Evolutionary conservation across 352 stramenopile species (phyloP).

Genomic region (Pythium folliculosum): DNA sequence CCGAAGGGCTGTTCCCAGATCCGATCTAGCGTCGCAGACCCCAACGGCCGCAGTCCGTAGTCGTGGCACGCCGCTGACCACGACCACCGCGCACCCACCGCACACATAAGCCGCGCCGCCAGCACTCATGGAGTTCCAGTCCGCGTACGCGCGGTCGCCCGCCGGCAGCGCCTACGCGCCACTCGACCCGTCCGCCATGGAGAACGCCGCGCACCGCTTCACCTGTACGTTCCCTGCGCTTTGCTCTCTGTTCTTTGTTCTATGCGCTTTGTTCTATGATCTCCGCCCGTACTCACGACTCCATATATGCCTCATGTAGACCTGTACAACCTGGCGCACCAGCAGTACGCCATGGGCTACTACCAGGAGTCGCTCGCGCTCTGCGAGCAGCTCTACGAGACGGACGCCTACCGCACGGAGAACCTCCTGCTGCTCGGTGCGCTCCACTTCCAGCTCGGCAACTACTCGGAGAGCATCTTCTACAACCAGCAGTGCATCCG

Average conservation of each 20-base stretch:
- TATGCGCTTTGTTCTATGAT: neutral
- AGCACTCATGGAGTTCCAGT: conserved; percentile 34
- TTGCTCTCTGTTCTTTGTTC: neutral
- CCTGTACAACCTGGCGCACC: conserved; percentile 74
- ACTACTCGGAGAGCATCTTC: conserved; percentile 92
- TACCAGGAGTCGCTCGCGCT: conserved; percentile 84
- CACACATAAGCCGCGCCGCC: too few relatives aligned
- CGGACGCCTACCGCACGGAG: conserved; percentile 86
- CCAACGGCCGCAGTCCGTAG: neutral
- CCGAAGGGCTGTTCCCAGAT: conserved; percentile 7
- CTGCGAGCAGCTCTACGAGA: conserved; percentile 90
- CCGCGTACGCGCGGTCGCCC: conserved; percentile 24
- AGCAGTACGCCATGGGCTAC: conserved; percentile 87
- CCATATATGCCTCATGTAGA: conserved; percentile 34
- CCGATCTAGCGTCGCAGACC: neutral
- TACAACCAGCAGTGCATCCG: conserved; percentile 95
- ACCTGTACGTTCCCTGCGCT: conserved; percentile 48
- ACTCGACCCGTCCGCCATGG: conserved; percentile 30
- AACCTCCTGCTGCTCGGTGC: conserved; percentile 93
- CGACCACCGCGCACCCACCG: too few relatives aligned
- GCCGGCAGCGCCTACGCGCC: conserved; percentile 29
- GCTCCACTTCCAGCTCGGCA: conserved; percentile 93
- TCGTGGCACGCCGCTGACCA: too few relatives aligned
- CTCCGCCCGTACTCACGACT: too few relatives aligned
- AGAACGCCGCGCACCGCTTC: conserved; percentile 62